Percentiles rank a stretch among this genome's conserved stretches.
phyloP scores from a whole-genome alignment of 139 green algal species.

The Ulvella scutata region DNA sequence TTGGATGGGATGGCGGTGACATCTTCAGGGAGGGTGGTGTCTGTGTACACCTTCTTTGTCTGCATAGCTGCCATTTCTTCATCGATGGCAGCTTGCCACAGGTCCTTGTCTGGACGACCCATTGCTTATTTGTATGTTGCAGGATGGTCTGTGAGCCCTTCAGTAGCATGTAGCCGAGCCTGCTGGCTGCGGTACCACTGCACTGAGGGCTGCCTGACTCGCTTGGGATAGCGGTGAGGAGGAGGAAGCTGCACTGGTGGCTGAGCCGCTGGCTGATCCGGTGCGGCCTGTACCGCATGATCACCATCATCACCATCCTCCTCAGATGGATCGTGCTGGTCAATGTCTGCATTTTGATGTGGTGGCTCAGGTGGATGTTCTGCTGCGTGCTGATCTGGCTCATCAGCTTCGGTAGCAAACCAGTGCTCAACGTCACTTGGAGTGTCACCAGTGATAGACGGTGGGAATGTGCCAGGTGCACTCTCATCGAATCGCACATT shows the following conservation, averaged over 20 bases:
- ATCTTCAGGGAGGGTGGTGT: neutral
- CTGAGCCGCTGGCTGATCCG: neutral
- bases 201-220: no score
- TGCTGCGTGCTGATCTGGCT: neutral
- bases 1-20: constrained; percentile 5
- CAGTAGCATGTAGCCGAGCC: neutral
- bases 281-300: neutral
- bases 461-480: neutral
- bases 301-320: neutral
- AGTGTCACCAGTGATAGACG: neutral
- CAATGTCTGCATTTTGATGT: neutral
- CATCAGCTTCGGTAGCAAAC: neutral
- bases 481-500: constrained; percentile 13
- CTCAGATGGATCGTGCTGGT: neutral
- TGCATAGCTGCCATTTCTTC: neutral
- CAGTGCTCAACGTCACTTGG: neutral
- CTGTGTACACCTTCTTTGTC: neutral
- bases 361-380: neutral
- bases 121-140: neutral
- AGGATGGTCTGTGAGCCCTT: neutral
- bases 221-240: neutral
- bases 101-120: neutral
- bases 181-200: neutral
- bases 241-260: neutral
- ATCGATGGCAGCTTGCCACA: neutral